These are phyloP conservation scores for Saccharomycopsis sp. DNA, from an alignment of 805 yeast species.

Conservation along the genomic window DNA sequence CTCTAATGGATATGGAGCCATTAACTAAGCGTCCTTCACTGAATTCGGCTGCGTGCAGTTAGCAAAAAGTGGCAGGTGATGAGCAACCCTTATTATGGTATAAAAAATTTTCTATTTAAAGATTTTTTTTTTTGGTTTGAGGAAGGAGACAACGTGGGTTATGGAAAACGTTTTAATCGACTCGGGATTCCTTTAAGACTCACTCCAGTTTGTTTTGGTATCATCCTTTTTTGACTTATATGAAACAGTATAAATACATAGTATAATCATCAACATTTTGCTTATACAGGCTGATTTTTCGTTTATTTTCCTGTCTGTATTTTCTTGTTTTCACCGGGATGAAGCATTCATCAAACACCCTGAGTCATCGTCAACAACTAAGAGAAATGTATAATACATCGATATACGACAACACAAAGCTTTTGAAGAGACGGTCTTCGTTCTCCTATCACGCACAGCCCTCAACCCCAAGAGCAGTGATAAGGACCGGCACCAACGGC, in stretches of 20 bases:
- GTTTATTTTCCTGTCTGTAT: not conserved
- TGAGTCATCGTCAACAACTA: not conserved
- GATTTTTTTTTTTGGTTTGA: not conserved
- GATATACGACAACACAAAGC: not conserved
- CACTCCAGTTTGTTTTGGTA: no score
- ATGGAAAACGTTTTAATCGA: not conserved
- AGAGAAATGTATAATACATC: not conserved
- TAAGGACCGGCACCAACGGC: not conserved
- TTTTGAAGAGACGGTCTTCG: not conserved
- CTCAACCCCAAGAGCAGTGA: not conserved
- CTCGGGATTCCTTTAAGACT: not conserved
- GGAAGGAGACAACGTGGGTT: not conserved
- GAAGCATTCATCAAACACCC: not conserved
- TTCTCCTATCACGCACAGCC: not conserved
- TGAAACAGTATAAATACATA: not conserved
- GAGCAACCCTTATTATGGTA: not conserved
- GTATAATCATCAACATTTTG: not conserved
- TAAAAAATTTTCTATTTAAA: no score
- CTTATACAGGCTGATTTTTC: not conserved
- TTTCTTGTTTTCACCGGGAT: no score
- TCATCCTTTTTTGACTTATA: not conserved
- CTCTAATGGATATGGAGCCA: constrained; percentile 24
- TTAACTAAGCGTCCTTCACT: constrained; percentile 2
- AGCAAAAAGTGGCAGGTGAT: not conserved
- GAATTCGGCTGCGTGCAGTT: not conserved